phyloP scores from a whole-genome alignment of 2,329 filamentous ascomycete genomes.

The Whalleya microplaca region DNA sequence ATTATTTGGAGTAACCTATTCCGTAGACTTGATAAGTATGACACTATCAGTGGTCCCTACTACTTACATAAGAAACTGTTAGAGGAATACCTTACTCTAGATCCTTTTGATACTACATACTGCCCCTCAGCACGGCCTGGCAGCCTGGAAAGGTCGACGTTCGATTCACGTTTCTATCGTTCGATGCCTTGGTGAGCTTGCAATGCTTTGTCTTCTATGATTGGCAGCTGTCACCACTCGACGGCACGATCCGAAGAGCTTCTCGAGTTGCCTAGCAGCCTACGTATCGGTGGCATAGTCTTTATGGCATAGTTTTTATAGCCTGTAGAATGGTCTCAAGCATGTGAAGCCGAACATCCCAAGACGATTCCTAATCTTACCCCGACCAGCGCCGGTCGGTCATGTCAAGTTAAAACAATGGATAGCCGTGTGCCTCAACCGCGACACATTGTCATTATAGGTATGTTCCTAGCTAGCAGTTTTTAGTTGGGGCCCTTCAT shows the following conservation, averaged over 20 bases:
- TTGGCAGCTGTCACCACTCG: slow-evolving; percentile 4
- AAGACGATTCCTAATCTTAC: slow-evolving; percentile 3
- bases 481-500: neutral
- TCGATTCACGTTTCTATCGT: neutral
- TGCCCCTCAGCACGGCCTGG: no score
- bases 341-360: slow-evolving; percentile 14
- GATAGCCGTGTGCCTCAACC: slow-evolving; percentile 36
- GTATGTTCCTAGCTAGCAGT: slow-evolving; percentile 21
- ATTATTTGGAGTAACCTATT: no score
- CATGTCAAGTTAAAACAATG: slow-evolving; percentile 35
- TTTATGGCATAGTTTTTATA: neutral
- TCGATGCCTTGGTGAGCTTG: slow-evolving; percentile 1
- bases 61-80: neutral
- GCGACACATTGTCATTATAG: slow-evolving; percentile 40
- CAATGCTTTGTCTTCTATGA: slow-evolving; percentile 1
- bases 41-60: no score
- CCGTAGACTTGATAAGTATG: no score
- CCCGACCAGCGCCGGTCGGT: slow-evolving; percentile 17
- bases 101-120: no score
- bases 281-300: neutral
- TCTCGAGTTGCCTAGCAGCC: neutral
- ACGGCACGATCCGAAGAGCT: slow-evolving; percentile 20
- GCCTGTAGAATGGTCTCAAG: neutral
- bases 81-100: no score
- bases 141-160: neutral